Percentiles rank a stretch among this genome's conserved stretches.
Evolutionary conservation across 1,139 yeast species (phyloP).

Genomic region (Spathaspora sp.): DNA sequence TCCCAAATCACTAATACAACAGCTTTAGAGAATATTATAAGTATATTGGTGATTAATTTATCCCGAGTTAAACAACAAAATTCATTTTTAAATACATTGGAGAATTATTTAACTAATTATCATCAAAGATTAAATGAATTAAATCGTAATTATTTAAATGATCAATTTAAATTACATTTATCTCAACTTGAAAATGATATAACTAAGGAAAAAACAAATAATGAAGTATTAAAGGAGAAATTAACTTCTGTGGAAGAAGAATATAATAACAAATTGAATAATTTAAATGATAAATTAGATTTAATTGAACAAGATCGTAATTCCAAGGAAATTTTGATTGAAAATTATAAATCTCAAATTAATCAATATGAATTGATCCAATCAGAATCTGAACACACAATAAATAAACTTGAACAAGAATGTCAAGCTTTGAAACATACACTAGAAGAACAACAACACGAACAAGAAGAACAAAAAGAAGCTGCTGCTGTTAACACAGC

Average conservation of each 20-base stretch:
- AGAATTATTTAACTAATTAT: slow-evolving; percentile 31
- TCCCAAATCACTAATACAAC: slow-evolving; percentile 58
- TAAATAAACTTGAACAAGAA: not conserved
- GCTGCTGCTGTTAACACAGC: slow-evolving; percentile 10
- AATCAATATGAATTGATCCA: not conserved
- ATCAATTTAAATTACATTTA: slow-evolving; percentile 22
- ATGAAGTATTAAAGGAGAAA: slow-evolving; percentile 21
- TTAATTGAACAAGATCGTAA: not conserved
- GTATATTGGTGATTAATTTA: slow-evolving; percentile 27
- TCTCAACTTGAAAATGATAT: slow-evolving; percentile 22
- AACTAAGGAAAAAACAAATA: slow-evolving; percentile 18
- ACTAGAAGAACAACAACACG: not conserved
- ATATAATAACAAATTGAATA: slow-evolving; percentile 11
- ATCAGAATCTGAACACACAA: not conserved
- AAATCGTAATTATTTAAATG: slow-evolving; percentile 26
- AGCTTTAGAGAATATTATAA: slow-evolving; percentile 44
- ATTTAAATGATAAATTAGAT: not conserved
- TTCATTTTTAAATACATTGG: slow-evolving; percentile 30
- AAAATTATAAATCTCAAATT: not conserved
- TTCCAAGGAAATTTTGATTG: not conserved
- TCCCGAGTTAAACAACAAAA: slow-evolving; percentile 40
- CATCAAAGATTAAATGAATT: slow-evolving; percentile 26
- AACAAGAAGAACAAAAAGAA: not conserved
- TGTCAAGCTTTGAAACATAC: not conserved
- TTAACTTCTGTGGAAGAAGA: slow-evolving; percentile 21